A percentile compares a stretch with the other conserved stretches of the same genome.
Evolutionary conservation across 805 yeast genomes (phyloP).

Genomic region (Saccharomycopsis fodiens): DNA sequence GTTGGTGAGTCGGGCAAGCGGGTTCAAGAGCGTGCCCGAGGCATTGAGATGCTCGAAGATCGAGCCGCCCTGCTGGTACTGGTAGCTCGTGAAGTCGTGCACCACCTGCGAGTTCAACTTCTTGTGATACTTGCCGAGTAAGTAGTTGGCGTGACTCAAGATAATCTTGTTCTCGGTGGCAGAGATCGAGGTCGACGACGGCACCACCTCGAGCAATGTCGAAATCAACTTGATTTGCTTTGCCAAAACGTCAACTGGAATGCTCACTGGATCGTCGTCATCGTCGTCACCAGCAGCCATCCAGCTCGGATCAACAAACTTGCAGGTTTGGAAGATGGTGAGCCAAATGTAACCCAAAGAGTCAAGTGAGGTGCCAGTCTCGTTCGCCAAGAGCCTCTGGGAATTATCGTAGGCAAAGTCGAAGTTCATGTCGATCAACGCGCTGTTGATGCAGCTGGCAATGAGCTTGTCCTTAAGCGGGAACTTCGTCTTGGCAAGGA

Average conservation of each 20-base stretch:
- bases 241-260: slow-evolving; percentile 21
- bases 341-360: slow-evolving; percentile 30
- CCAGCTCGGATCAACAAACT: slow-evolving; percentile 25
- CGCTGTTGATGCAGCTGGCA: slow-evolving; percentile 36
- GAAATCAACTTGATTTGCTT: slow-evolving; percentile 35
- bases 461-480: slow-evolving; percentile 29
- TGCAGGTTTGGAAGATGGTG: slow-evolving; percentile 39
- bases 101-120: slow-evolving; percentile 14
- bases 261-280: slow-evolving; percentile 14
- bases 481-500: slow-evolving; percentile 1
- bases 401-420: slow-evolving; percentile 33
- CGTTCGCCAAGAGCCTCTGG: slow-evolving; percentile 26
- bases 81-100: slow-evolving; percentile 18
- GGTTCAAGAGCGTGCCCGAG: slow-evolving; percentile 19
- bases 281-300: slow-evolving; percentile 6
- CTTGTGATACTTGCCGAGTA: slow-evolving; percentile 20
- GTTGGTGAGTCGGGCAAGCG: slow-evolving; percentile 15
- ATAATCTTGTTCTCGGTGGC: slow-evolving; percentile 27
- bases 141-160: slow-evolving; percentile 24
- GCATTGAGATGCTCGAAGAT: slow-evolving; percentile 19
- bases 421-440: slow-evolving; percentile 37
- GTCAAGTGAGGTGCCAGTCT: slow-evolving; percentile 13
- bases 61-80: slow-evolving; percentile 12
- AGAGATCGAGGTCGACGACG: slow-evolving; percentile 24
- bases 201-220: slow-evolving; percentile 27